phyloP scores from a whole-genome alignment of 2,329 filamentous ascomycete species.

The Chalaropsis ovoidea region DNA sequence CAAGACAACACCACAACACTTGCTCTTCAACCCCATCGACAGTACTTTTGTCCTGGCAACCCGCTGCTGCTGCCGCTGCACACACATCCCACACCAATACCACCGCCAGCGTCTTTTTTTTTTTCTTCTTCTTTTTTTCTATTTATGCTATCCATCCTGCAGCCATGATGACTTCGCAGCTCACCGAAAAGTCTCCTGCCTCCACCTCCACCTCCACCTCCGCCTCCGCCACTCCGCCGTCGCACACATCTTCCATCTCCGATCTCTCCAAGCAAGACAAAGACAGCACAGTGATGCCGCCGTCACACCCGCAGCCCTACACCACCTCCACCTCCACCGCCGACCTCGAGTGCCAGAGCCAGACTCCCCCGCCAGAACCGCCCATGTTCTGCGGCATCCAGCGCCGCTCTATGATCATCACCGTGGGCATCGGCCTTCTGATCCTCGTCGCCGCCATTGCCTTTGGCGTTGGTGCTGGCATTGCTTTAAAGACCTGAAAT shows the following conservation, averaged over 20 bases:
- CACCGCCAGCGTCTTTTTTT: neutral
- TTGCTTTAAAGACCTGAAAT: constrained; percentile 26
- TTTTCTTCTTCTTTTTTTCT: no score
- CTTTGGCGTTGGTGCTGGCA: constrained; percentile 28
- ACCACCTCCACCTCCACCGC: no score
- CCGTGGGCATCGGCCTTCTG: constrained; percentile 26
- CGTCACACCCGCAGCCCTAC: constrained; percentile 6
- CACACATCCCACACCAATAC: no score
- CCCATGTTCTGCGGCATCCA: constrained; percentile 28
- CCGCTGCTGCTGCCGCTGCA: no score
- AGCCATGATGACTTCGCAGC: neutral
- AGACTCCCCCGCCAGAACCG: constrained; percentile 8
- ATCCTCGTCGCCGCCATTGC: constrained; percentile 27
- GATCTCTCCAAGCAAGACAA: constrained; percentile 20
- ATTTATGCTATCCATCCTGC: neutral
- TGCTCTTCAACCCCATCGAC: no score
- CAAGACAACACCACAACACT: no score
- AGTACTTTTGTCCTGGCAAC: no score
- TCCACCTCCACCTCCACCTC: no score
- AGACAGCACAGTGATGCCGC: constrained; percentile 14
- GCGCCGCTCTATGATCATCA: constrained; percentile 27
- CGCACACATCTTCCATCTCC: constrained; percentile 19
- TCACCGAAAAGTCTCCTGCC: neutral
- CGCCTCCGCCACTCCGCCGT: neutral
- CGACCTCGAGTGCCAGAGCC: constrained; percentile 12